Percentiles rank a stretch among this genome's conserved stretches.
Conservation (phyloP, 164 flowering plant genomes). For the Chimonanthus salicifolius region DNA sequence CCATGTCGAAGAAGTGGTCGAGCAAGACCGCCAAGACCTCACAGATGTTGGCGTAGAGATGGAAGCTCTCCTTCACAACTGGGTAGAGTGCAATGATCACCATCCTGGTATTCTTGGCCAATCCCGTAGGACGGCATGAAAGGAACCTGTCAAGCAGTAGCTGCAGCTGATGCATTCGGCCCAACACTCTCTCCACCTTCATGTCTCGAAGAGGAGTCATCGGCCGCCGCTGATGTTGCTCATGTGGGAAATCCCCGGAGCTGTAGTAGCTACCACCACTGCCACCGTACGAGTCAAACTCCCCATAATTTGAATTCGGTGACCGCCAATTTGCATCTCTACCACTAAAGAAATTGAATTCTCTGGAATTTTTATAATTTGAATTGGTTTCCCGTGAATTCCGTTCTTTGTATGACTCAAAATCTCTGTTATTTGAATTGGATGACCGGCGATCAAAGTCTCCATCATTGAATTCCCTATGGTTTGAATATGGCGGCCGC, state of each 20-base stretch:
- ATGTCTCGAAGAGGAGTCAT: constrained; percentile 46
- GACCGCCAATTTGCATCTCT: not conserved
- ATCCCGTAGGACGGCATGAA: constrained; percentile 47
- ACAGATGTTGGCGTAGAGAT: constrained; percentile 49
- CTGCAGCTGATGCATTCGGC: constrained; percentile 35
- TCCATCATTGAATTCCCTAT: too few relatives aligned
- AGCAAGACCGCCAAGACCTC: constrained; percentile 43
- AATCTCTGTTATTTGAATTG: not conserved
- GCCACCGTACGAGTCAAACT: not conserved
- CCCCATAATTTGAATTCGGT: not conserved
- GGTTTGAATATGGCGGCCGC: too few relatives aligned
- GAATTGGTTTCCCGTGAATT: not conserved
- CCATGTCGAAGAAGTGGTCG: constrained; percentile 60
- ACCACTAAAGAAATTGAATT: not conserved
- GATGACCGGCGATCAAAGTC: not conserved
- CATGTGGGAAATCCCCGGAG: not conserved
- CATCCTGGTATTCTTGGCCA: constrained; percentile 45
- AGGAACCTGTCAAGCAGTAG: constrained; percentile 54
- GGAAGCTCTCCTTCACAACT: constrained; percentile 67
- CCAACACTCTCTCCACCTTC: constrained; percentile 51
- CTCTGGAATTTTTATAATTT: not conserved
- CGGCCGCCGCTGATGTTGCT: not conserved
- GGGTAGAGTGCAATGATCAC: constrained; percentile 50
- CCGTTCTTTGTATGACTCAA: not conserved
- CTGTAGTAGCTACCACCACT: not conserved